These are phyloP conservation scores for Hypoxylon sp. DNA, from an alignment of 2,329 filamentous ascomycete genomes.

Conservation along the genomic window DNA sequence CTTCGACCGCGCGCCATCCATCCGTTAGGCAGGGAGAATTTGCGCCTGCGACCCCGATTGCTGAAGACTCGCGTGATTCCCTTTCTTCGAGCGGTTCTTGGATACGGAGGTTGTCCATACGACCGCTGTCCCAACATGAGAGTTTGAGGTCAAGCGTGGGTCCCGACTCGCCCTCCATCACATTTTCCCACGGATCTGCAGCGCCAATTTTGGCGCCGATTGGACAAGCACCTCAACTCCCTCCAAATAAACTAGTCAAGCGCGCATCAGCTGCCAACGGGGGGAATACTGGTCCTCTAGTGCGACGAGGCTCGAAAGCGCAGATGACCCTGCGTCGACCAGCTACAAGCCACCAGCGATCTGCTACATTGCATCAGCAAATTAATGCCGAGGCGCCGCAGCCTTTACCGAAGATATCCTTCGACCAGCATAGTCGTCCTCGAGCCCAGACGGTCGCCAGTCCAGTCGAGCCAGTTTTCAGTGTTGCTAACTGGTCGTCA, in stretches of 20 bases:
- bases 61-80: conserved; percentile 68
- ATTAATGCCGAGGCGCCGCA: conserved; percentile 48
- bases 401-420: conserved; percentile 52
- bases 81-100: conserved; percentile 76
- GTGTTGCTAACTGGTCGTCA: conserved; percentile 40
- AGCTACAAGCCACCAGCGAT: conserved; percentile 84
- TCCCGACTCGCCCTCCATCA: conserved; percentile 74
- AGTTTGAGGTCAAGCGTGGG: conserved; percentile 75
- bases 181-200: conserved; percentile 75
- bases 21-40: conserved; percentile 55
- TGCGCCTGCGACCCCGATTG: conserved; percentile 48
- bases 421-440: conserved; percentile 54
- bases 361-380: conserved; percentile 75
- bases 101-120: conserved; percentile 78
- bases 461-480: conserved; percentile 36
- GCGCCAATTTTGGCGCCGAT: conserved; percentile 71
- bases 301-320: conserved; percentile 68
- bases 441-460: conserved; percentile 51
- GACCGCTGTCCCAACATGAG: conserved; percentile 75
- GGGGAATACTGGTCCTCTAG: conserved; percentile 59
- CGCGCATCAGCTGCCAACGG: conserved; percentile 72
- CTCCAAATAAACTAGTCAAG: conserved; percentile 85
- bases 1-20: conserved; percentile 60
- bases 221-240: conserved; percentile 60
- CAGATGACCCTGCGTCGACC: conserved; percentile 79